Conservation (phyloP, 345 rosid species). For the Aquilaria sinensis region DNA sequence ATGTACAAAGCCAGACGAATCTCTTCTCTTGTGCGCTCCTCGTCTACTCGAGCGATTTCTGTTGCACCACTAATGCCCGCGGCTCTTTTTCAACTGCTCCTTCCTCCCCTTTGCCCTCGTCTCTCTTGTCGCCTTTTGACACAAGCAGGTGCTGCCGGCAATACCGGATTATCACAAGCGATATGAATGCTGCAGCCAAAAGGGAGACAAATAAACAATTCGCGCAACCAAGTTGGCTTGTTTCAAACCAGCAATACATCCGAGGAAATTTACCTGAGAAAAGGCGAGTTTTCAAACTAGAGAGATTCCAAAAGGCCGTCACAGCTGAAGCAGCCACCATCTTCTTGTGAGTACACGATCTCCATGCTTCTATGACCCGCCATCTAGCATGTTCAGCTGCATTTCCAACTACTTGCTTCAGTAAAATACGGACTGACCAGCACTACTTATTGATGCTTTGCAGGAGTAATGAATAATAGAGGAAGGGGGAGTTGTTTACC, state of each 20-base stretch:
- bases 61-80: constrained; percentile 37
- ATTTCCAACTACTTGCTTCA: constrained; percentile 11
- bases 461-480: too few relatives aligned
- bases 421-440: not conserved
- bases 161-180: constrained; percentile 59
- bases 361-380: constrained; percentile 57
- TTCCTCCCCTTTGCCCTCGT: constrained; percentile 20
- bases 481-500: constrained; percentile 24
- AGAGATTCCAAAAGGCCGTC: constrained; percentile 88
- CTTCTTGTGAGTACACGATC: constrained; percentile 82
- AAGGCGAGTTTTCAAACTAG: constrained; percentile 74
- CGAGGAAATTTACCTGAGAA: constrained; percentile 41
- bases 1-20: too few relatives aligned
- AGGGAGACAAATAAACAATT: not conserved
- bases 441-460: constrained; percentile 1
- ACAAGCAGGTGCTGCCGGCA: constrained; percentile 39
- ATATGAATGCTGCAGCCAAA: constrained; percentile 65
- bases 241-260: not conserved
- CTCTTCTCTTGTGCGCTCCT: too few relatives aligned
- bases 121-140: constrained; percentile 28
- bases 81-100: constrained; percentile 20
- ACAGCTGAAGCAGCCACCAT: constrained; percentile 64
- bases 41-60: too few relatives aligned
- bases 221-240: not conserved
- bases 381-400: constrained; percentile 48